Percentiles rank a stretch among this genome's conserved stretches.
Evolutionary conservation across 768 basidiomycete species (phyloP).

Genomic region (Bullera alba): DNA sequence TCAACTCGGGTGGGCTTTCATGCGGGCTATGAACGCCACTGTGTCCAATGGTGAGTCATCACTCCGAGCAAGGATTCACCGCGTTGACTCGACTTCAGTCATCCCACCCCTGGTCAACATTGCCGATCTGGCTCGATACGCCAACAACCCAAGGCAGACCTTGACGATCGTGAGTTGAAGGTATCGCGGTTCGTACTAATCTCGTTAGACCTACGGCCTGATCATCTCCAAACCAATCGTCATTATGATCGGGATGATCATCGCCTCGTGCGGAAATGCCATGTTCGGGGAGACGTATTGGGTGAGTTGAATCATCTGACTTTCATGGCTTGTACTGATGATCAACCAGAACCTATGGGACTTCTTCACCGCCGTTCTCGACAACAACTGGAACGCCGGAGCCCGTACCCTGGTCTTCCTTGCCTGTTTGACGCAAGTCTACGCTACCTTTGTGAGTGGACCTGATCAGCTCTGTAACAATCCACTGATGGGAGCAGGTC

Average conservation of each 20-base stretch:
- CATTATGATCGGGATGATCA: constrained; percentile 8
- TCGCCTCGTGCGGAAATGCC: constrained; percentile 4
- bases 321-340: neutral
- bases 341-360: constrained; percentile 6
- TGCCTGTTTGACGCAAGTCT: constrained; percentile 2
- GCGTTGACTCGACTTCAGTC: constrained; percentile 1
- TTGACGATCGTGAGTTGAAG: constrained; percentile 2
- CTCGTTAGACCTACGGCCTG: constrained; percentile 1
- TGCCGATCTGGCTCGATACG: constrained; percentile 9
- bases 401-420: constrained; percentile 5
- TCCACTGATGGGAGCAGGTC: neutral
- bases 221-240: constrained; percentile 8
- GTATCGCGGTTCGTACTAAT: neutral
- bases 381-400: constrained; percentile 11
- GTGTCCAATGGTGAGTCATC: constrained; percentile 2
- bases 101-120: constrained; percentile 9
- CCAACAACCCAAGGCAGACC: constrained; percentile 8
- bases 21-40: constrained; percentile 5
- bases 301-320: neutral
- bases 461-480: too few species aligned
- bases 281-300: constrained; percentile 11
- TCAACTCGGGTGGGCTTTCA: constrained; percentile 11
- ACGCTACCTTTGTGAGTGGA: constrained; percentile 3
- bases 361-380: constrained; percentile 8
- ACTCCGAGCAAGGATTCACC: neutral